phyloP scores from a whole-genome alignment of 2,329 filamentous ascomycete species.

The Fusarium xylarioides region DNA sequence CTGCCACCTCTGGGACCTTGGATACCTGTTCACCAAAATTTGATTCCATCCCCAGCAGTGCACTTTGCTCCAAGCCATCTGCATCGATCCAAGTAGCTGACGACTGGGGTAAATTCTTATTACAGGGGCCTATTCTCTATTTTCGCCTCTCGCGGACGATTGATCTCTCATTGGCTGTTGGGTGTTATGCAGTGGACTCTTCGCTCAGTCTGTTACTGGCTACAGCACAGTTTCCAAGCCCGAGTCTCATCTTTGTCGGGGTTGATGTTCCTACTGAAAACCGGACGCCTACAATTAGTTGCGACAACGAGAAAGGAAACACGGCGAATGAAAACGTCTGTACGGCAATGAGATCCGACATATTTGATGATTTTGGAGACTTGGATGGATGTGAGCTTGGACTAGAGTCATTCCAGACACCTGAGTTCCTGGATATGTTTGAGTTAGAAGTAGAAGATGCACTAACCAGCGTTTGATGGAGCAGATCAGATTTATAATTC shows the following conservation, averaged over 20 bases:
- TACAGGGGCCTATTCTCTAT: neutral
- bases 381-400: neutral
- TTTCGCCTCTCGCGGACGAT: neutral
- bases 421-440: neutral
- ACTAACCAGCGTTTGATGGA: neutral
- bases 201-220: neutral
- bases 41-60: rapidly evolving
- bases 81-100: rapidly evolving
- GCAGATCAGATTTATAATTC: no score
- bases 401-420: no score
- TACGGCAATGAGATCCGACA: no score
- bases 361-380: neutral
- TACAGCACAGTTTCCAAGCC: rapidly evolving
- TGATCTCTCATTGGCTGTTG: neutral
- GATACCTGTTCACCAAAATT: neutral
- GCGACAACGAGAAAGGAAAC: rapidly evolving
- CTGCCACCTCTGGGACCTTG: neutral
- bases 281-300: rapidly evolving
- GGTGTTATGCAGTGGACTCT: neutral
- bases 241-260: rapidly evolving
- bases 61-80: rapidly evolving
- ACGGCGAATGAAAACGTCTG: neutral
- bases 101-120: neutral
- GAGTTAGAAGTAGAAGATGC: neutral
- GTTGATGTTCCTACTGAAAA: neutral